Evolutionary conservation across 257 asterid species (phyloP).

Genomic region (Mentha longifolia): DNA sequence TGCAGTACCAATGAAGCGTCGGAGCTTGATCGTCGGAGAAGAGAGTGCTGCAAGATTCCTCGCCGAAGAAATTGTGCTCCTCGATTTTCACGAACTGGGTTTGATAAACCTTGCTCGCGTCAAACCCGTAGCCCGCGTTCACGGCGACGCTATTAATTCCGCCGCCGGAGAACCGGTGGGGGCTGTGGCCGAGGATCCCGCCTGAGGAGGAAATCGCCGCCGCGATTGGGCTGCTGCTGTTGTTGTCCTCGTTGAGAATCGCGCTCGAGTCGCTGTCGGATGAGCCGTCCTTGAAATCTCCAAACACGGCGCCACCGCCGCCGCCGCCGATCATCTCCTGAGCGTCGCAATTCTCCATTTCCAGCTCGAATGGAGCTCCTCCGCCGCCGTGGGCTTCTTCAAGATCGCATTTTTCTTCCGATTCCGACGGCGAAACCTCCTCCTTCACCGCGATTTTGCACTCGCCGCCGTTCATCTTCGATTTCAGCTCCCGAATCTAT

Average conservation of each 20-base stretch:
- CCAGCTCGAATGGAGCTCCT: conserved; percentile 42
- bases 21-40: conserved; percentile 90
- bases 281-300: conserved; percentile 71
- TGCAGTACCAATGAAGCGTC: conserved; percentile 72
- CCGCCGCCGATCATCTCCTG: conserved; percentile 22
- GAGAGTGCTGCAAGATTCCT: conserved; percentile 74
- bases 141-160: conserved; percentile 2
- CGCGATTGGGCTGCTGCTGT: conserved; percentile 51
- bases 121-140: conserved; percentile 30
- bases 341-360: conserved; percentile 43
- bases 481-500: conserved; percentile 70
- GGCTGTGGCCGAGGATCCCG: conserved; percentile 36
- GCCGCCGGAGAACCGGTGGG: conserved; percentile 41
- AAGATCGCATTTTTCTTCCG: conserved; percentile 41
- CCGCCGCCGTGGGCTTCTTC: conserved; percentile 41
- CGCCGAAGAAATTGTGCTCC: conserved; percentile 80
- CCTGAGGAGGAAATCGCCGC: conserved; percentile 57
- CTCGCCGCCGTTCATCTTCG: conserved; percentile 49
- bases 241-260: conserved; percentile 68
- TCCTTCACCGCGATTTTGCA: conserved; percentile 58
- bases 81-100: conserved; percentile 76
- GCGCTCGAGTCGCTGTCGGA: conserved; percentile 87
- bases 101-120: conserved; percentile 42
- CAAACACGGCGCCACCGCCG: conserved; percentile 35
- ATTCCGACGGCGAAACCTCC: conserved; percentile 55